A percentile compares a stretch with the other conserved stretches of the same genome.
These are phyloP conservation scores for Lentithecium fluviatile DNA, from an alignment of 495 filamentous ascomycete species.

Conservation along the genomic window DNA sequence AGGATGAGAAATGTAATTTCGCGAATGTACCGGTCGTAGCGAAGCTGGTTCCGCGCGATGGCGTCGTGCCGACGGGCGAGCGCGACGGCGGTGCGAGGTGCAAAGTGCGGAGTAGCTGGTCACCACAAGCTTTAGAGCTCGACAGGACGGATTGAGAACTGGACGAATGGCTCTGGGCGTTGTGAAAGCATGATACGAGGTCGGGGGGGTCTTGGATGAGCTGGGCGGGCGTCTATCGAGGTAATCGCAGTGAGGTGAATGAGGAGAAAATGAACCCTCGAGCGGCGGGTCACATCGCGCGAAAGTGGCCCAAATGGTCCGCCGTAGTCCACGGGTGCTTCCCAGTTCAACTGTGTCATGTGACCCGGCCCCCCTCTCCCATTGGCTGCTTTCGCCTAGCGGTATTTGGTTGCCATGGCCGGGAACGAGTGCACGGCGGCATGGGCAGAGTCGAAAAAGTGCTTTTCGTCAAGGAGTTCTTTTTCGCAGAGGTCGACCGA, in stretches of 20 bases:
- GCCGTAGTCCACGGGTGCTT: too few species aligned
- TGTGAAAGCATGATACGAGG: constrained; percentile 26
- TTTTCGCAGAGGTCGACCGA: neutral
- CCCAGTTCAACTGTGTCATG: too few species aligned
- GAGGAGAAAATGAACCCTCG: constrained; percentile 11
- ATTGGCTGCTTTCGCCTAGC: too few species aligned
- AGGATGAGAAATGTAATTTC: neutral
- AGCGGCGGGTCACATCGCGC: constrained; percentile 15
- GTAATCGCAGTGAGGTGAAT: constrained; percentile 13
- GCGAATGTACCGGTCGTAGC: constrained; percentile 2
- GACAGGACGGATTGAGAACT: constrained; percentile 11
- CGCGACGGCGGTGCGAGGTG: constrained; percentile 3
- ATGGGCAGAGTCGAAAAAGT: too few species aligned
- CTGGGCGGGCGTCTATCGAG: neutral
- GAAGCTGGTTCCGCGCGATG: neutral
- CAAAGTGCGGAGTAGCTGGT: constrained; percentile 34
- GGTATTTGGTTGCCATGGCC: too few species aligned
- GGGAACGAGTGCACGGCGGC: too few species aligned
- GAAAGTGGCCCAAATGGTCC: neutral
- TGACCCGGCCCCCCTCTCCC: too few species aligned
- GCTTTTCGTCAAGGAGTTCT: too few species aligned
- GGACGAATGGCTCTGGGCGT: neutral
- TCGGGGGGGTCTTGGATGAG: neutral
- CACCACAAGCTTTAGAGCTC: constrained; percentile 33
- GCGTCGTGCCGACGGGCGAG: neutral